Conservation (phyloP, 176 grass and related monocot species). For the Lolium multiflorum region DNA sequence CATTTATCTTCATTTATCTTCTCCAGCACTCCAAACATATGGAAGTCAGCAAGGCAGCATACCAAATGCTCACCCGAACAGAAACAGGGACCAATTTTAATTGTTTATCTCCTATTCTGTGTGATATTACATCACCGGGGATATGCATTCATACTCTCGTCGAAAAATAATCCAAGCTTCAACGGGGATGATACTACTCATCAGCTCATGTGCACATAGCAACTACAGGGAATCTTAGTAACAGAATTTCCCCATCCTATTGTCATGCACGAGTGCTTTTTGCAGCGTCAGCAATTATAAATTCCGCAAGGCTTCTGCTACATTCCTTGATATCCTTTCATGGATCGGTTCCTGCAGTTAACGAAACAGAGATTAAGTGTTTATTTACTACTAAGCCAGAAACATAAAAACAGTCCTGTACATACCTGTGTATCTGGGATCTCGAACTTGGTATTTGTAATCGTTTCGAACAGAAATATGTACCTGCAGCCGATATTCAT, state of each 20-base stretch:
- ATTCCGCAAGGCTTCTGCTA: constrained; percentile 52
- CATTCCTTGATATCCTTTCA: constrained; percentile 89
- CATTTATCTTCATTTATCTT: background rate
- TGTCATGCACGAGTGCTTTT: constrained; percentile 8
- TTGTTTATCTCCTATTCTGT: constrained; percentile 11
- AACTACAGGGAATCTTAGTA: constrained; percentile 13
- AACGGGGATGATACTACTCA: constrained; percentile 1
- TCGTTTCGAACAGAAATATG: constrained; percentile 94
- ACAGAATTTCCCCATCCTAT: constrained; percentile 37
- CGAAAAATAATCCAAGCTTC: background rate
- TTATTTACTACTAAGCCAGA: constrained; percentile 23
- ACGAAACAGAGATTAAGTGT: constrained; percentile 33
- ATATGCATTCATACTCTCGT: constrained; percentile 1
- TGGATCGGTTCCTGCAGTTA: constrained; percentile 74
- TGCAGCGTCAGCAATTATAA: constrained; percentile 45
- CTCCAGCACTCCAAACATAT: constrained; percentile 1
- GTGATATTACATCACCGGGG: background rate
- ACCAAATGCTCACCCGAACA: background rate
- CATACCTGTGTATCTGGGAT: constrained; percentile 70
- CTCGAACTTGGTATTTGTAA: constrained; percentile 77
- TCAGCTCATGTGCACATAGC: constrained; percentile 20
- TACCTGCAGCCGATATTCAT: constrained; percentile 57
- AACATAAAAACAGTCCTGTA: background rate
- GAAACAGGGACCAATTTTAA: too few relatives aligned
- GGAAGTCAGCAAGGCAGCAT: constrained; percentile 6